A percentile compares a stretch with the other conserved stretches of the same genome.
These are phyloP conservation scores for Taphrina sp. DNA, from an alignment of 1,139 yeast genomes.

Conservation along the genomic window DNA sequence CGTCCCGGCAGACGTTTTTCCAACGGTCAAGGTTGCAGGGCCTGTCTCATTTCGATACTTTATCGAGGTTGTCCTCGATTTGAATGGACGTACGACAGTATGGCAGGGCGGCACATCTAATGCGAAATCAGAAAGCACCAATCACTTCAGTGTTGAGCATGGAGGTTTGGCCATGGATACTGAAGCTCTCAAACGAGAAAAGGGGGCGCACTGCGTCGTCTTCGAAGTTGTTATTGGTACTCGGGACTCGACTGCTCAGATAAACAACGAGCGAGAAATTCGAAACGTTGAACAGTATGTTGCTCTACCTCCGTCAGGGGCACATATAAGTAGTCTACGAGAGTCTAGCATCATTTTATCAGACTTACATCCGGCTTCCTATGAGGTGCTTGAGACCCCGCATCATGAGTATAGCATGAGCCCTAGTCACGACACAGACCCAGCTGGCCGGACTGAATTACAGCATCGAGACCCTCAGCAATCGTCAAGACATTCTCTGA, in stretches of 20 bases:
- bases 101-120: slow-evolving; percentile 5
- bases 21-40: slow-evolving; percentile 73
- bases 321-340: not conserved
- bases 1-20: slow-evolving; percentile 82
- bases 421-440: not conserved
- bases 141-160: not conserved
- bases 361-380: too few relatives aligned
- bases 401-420: too few relatives aligned
- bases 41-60: slow-evolving; percentile 76
- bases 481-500: not conserved
- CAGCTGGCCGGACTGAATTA: not conserved
- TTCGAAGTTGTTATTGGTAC: slow-evolving; percentile 30
- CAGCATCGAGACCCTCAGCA: not conserved
- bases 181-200: slow-evolving; percentile 22
- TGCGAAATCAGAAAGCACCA: not conserved
- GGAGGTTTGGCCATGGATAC: slow-evolving; percentile 13
- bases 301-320: not conserved
- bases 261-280: not conserved
- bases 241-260: not conserved
- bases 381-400: too few relatives aligned
- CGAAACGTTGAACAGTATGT: not conserved
- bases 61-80: slow-evolving; percentile 73
- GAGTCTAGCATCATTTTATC: too few relatives aligned
- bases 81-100: slow-evolving; percentile 49
- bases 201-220: slow-evolving; percentile 17